Evolutionary conservation across 495 filamentous ascomycete species (phyloP).

Genomic region (Talaromyces trachyspermus): DNA sequence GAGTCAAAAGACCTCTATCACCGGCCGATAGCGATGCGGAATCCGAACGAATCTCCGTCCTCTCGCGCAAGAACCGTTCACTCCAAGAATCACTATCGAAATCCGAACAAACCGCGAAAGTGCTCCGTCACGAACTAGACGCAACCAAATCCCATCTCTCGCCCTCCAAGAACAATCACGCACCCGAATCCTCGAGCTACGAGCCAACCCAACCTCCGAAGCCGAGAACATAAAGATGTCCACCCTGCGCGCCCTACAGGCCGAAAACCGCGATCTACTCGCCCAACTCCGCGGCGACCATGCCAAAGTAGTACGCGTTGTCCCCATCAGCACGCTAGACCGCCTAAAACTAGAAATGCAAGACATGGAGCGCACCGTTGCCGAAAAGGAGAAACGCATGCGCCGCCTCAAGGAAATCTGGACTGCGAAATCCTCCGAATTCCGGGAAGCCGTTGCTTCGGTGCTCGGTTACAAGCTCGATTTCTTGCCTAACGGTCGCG

Average conservation of each 20-base stretch:
- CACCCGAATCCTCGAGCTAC: slow-evolving; percentile 79
- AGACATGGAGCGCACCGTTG: slow-evolving; percentile 64
- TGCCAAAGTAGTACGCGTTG: slow-evolving; percentile 36
- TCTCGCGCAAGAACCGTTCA: slow-evolving; percentile 75
- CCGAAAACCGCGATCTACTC: slow-evolving; percentile 79
- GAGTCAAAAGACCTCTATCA: slow-evolving; percentile 38
- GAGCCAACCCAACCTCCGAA: slow-evolving; percentile 81
- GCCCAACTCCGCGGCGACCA: slow-evolving; percentile 57
- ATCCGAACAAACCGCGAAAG: slow-evolving; percentile 53
- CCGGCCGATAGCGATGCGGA: slow-evolving; percentile 60
- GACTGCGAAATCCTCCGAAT: slow-evolving; percentile 79
- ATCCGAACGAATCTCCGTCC: slow-evolving; percentile 71
- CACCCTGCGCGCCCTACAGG: slow-evolving; percentile 66
- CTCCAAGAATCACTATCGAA: slow-evolving; percentile 69
- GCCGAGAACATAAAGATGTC: slow-evolving; percentile 72
- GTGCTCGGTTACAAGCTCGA: slow-evolving; percentile 88
- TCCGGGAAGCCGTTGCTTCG: slow-evolving; percentile 84
- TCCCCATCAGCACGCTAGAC: slow-evolving; percentile 73
- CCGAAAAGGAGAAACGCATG: slow-evolving; percentile 76
- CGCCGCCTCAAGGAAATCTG: slow-evolving; percentile 85
- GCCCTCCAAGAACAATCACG: slow-evolving; percentile 63
- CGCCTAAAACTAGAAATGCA: slow-evolving; percentile 62
- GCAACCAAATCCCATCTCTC: slow-evolving; percentile 64
- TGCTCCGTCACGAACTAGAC: slow-evolving; percentile 67
- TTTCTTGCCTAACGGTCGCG: slow-evolving; percentile 88